Base-by-base conservation (phyloP, 495 filamentous ascomycete species). In the Xylaria acuta region DNA sequence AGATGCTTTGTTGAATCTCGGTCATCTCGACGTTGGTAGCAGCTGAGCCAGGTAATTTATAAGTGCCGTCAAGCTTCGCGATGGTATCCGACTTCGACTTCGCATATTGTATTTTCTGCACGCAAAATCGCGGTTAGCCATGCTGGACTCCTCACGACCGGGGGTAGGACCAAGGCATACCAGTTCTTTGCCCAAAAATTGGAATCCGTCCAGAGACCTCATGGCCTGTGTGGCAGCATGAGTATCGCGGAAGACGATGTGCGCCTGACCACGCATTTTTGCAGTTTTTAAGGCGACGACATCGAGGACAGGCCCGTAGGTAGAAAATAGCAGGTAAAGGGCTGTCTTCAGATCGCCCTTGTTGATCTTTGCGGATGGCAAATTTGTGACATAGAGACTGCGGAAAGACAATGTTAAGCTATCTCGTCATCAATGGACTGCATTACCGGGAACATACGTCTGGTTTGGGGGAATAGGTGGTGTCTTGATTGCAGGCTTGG, bases 201-300 rank as follows among this genome's bases (percentile, higher is more conserved):
- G 89, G 75, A 94, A 93, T 0, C 93, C 94, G 74, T 98, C 91
- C 34, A 97, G 83, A 38, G 92, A 89, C 67, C 95, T 86, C 90
- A 98, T 92, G 2, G 96, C 96, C 77, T 97, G 93, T 40, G 94
- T 96, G 58, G 93, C 94, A 3, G 91, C 88, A 70, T 95, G 91
- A 16, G 95, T 84, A 78, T 99, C 96, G 71, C 92, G 89, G 80
- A 93, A 98, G 4, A 95, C 93, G 59, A 99, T 85, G 78, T 98
- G 95, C 64, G 96, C 97, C 80, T 98, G 96, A 2, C 96, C 96
- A 45, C 97, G 92, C 92, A 97, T 95, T 82, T 94, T 94, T 76
- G 84, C 84, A 0, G 93, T 96, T 82, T 93, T 94, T 76, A 97
- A 85, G 41, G 93, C 92, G 41, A 97, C 92, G n/a, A 99, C 90